Conservation (phyloP, 306 rosid species). For the Mimosa pudica region DNA sequence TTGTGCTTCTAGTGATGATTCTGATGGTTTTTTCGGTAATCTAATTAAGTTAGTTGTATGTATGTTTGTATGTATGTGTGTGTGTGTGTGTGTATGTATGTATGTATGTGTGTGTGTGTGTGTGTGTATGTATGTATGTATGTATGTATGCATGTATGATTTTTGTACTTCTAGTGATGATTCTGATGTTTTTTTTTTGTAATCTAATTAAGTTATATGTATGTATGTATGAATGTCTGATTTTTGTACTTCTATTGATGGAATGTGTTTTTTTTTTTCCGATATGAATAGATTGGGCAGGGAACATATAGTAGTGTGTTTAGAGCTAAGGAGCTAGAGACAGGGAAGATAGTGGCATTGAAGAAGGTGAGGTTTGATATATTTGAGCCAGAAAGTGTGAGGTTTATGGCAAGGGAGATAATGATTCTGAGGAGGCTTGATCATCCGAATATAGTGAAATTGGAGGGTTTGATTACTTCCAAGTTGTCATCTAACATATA, state of each 20-base stretch:
- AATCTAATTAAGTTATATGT: too few relatives aligned
- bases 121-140: too few relatives aligned
- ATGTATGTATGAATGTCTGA: not conserved
- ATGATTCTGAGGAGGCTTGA: constrained; percentile 92
- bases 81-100: not conserved
- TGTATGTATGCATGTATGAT: not conserved
- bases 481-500: constrained; percentile 88
- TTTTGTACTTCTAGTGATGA: constrained; percentile 17
- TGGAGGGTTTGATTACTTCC: constrained; percentile 91
- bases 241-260: constrained; percentile 12
- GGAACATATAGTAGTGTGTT: constrained; percentile 97
- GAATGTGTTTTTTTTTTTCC: not conserved
- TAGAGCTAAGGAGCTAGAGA: constrained; percentile 83
- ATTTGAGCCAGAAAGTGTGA: constrained; percentile 95
- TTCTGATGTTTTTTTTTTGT: constrained; percentile 15
- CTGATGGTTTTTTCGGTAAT: not conserved
- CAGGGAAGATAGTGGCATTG: constrained; percentile 87
- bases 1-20: not conserved
- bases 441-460: constrained; percentile 85
- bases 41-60: too few relatives aligned
- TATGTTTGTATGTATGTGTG: not conserved
- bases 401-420: constrained; percentile 97
- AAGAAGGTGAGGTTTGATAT: constrained; percentile 99
- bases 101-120: too few relatives aligned
- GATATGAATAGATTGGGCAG: constrained; percentile 80